These are phyloP conservation scores for Cymbopogon flexuosus DNA, from an alignment of 202 grass and related monocot species.

Conservation along the genomic window DNA sequence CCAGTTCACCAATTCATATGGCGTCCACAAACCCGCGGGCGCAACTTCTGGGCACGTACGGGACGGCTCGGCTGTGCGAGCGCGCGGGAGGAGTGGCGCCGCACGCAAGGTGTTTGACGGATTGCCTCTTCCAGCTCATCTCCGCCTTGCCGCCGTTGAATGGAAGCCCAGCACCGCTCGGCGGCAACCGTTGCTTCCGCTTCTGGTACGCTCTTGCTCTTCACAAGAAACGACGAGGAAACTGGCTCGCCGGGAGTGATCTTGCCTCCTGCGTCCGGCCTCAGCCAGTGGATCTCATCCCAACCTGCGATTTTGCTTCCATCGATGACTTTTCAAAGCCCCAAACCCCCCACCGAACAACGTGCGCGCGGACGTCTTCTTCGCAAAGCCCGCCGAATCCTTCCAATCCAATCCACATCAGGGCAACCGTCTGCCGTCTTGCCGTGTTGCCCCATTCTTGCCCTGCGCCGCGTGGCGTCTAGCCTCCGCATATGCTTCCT, in stretches of 20 bases:
- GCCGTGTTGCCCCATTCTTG: background rate
- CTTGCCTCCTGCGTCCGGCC: background rate
- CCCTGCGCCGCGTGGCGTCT: background rate
- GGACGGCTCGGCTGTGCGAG: no score
- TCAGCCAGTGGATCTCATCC: background rate
- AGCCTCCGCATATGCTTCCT: background rate
- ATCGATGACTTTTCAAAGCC: background rate
- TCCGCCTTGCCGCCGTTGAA: background rate
- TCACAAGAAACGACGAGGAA: slow-evolving; percentile 19
- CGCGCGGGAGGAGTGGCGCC: background rate
- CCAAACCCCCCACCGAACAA: background rate
- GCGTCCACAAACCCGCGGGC: background rate
- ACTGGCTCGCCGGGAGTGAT: background rate
- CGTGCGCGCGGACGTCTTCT: slow-evolving; percentile 1
- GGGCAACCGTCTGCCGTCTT: background rate
- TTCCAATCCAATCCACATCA: background rate
- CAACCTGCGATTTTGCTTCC: background rate
- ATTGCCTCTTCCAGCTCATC: background rate
- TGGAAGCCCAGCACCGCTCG: no score
- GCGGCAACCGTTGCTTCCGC: background rate
- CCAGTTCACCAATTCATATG: background rate
- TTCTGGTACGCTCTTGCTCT: background rate
- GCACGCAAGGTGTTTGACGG: slow-evolving; percentile 30
- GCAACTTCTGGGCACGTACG: background rate
- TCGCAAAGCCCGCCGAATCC: background rate